Base-by-base conservation (phyloP, 495 filamentous ascomycete genomes). In the Tuber microsphaerosporum region DNA sequence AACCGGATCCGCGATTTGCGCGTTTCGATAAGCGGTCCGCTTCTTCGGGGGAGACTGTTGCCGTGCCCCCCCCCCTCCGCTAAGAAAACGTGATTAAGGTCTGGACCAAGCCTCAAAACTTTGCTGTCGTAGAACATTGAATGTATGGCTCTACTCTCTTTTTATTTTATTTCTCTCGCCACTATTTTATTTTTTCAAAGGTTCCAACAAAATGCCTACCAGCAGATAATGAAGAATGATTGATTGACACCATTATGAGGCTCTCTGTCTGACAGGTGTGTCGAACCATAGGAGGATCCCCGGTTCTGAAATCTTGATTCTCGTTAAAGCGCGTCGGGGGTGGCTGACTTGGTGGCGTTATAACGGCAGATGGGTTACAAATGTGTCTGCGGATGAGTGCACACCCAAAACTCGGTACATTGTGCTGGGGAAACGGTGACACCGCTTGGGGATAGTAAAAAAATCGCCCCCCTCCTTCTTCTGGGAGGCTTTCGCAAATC, bases 341-440 rank as follows among this genome's bases (percentile, higher is more conserved):
- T 46, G 78, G 70, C 73, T 79, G 76, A 79, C 76, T 79, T 71
- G 73, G 77, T 79, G 70, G 76, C 74, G 76, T 76, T 65, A 71
- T 70, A 77, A 76, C 56, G 74, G 70, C 77, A 79, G 71, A 79
- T 79, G 39, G 31, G 61, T 41, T 74, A 43, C 42, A 43, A 12
- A 9, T 43, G 0, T 61, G 72, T 48, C 39, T 76, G 41, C 69
- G 71, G 71, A 73, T 43, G 20, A 43, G 70, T 56, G 65, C 65
- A 31, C 56, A 65, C 43, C 69, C 37, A 56, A 61, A 61, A 61
- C 51, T 31, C n/a, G 51, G 51, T 14, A 31, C n/a, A 31, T 31
- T 31, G 48, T 7, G 20, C 14, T 26, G 26, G 26, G n/a, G n/a
- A 61, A 61, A 61, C 4, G 3, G 14, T 31, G 51, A 61, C 74